Percentiles rank a stretch among this genome's conserved stretches.
These are phyloP conservation scores for Nicotiana rustica DNA, from an alignment of 305 asterid genomes.

Conservation along the genomic window DNA sequence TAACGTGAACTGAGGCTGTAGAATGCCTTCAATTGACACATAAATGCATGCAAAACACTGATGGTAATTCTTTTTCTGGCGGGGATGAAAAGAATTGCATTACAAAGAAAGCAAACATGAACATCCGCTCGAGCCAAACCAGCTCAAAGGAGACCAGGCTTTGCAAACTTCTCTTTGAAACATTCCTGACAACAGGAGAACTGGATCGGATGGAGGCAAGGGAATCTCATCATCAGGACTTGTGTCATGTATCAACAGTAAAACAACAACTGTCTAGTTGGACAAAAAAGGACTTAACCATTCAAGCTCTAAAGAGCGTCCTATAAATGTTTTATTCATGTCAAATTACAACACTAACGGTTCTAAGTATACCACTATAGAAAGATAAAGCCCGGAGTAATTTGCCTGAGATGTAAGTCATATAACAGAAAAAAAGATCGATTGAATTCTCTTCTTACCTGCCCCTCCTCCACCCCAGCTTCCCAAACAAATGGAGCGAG, in stretches of 20 bases:
- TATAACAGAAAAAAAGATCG: background rate
- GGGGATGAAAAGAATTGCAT: no score
- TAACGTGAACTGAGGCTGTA: no score
- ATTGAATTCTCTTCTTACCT: conserved; percentile 10
- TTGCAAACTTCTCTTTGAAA: no score
- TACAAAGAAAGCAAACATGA: no score
- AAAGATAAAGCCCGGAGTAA: background rate
- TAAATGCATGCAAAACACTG: no score
- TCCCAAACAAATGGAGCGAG: background rate
- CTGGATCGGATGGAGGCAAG: background rate
- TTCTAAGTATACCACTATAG: conserved; percentile 18
- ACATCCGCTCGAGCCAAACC: no score
- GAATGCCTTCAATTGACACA: no score
- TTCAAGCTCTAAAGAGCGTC: background rate
- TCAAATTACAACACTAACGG: conserved; percentile 15
- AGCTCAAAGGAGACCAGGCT: no score
- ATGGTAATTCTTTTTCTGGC: no score
- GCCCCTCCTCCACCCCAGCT: background rate
- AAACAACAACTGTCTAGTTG: background rate
- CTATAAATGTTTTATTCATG: conserved; percentile 9
- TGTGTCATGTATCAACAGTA: background rate
- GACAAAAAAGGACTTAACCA: conserved; percentile 1
- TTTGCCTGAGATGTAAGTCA: background rate
- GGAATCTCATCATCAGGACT: no score
- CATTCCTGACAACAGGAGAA: background rate